Conservation (phyloP, 176 grass and related monocot species). For the Aegilops umbellulata region DNA sequence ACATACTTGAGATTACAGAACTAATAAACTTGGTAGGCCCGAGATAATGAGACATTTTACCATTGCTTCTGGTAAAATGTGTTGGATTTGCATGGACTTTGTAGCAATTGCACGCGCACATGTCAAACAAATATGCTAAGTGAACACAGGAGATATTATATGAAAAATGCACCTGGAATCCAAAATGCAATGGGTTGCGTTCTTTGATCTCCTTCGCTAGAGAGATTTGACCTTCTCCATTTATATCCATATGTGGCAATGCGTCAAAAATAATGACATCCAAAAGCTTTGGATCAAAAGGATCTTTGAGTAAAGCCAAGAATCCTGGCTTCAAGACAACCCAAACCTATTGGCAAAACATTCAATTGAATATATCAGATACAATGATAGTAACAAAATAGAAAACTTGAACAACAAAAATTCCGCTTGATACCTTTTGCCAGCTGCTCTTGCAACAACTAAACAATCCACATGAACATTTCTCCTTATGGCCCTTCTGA, state of each 20-base stretch:
- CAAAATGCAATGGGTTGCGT: slow-evolving; percentile 84
- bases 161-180: slow-evolving; percentile 67
- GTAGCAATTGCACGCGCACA: neutral
- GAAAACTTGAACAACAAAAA: slow-evolving; percentile 11
- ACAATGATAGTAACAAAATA: slow-evolving; percentile 24
- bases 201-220: slow-evolving; percentile 96
- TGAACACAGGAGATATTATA: neutral
- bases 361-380: slow-evolving; percentile 34
- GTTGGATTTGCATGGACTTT: neutral
- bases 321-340: slow-evolving; percentile 95
- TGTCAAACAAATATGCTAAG: slow-evolving; percentile 11
- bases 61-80: slow-evolving; percentile 11
- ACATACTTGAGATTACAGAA: neutral
- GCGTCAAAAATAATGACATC: slow-evolving; percentile 97
- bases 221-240: slow-evolving; percentile 70
- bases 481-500: slow-evolving; percentile 55
- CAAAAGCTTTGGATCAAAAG: slow-evolving; percentile 89
- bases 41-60: neutral
- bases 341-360: slow-evolving; percentile 69
- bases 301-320: slow-evolving; percentile 90
- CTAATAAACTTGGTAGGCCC: neutral
- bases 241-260: slow-evolving; percentile 82
- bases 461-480: slow-evolving; percentile 67
- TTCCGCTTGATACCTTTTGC: slow-evolving; percentile 70
- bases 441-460: slow-evolving; percentile 87